Evolutionary conservation across 345 rosid species (phyloP).

Genomic region (Brassica nigra): DNA sequence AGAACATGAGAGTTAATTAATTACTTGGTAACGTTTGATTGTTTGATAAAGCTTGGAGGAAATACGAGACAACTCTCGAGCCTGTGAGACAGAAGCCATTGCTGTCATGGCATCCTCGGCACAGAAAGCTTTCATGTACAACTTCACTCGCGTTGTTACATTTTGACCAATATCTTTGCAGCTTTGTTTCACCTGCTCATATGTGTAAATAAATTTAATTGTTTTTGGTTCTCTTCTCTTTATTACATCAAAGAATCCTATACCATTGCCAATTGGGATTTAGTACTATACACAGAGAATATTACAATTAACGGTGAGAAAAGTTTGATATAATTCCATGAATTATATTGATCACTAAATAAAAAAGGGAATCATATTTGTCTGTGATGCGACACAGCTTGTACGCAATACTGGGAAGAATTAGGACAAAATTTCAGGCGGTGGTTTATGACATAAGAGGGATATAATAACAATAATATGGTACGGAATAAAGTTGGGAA

Average conservation of each 20-base stretch:
- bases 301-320: background rate
- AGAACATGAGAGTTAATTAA: background rate
- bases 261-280: constrained; percentile 24
- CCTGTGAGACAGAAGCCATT: constrained; percentile 55
- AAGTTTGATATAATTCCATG: background rate
- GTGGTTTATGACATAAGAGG: constrained; percentile 35
- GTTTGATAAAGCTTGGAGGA: constrained; percentile 54
- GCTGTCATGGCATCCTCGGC: constrained; percentile 55
- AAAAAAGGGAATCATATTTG: constrained; percentile 25
- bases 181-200: constrained; percentile 59
- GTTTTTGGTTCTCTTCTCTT: background rate
- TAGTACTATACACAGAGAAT: background rate
- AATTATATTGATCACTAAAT: background rate
- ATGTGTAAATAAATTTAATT: background rate
- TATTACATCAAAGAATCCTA: constrained; percentile 22
- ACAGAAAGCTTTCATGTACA: constrained; percentile 61
- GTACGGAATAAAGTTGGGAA: constrained; percentile 43
- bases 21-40: constrained; percentile 62
- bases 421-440: constrained; percentile 27
- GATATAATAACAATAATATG: constrained; percentile 20
- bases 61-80: constrained; percentile 48
- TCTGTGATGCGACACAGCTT: constrained; percentile 40
- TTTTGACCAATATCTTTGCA: constrained; percentile 54
- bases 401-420: constrained; percentile 35
- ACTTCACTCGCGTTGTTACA: constrained; percentile 60